Evolutionary conservation across 2,329 filamentous ascomycete species (phyloP).

Genomic region (Microascus cirrosus): DNA sequence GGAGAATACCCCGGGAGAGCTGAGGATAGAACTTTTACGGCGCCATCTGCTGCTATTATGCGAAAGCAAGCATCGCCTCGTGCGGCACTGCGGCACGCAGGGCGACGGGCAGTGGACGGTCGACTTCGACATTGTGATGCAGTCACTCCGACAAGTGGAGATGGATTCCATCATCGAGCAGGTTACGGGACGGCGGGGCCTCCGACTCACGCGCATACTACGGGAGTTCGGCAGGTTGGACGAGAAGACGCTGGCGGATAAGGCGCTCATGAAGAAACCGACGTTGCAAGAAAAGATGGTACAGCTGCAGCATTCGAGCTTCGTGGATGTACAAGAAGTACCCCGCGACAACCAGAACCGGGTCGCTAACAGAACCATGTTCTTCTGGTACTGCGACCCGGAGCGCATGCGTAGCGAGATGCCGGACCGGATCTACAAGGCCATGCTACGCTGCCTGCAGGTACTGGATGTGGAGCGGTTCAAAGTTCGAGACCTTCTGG

Average conservation of each 20-base stretch:
- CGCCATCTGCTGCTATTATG: constrained; percentile 64
- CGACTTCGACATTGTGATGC: constrained; percentile 64
- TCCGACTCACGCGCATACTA: constrained; percentile 77
- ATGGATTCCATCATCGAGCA: constrained; percentile 73
- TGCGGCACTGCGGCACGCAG: constrained; percentile 52
- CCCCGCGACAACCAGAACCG: constrained; percentile 70
- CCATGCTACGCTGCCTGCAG: constrained; percentile 77
- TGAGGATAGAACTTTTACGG: constrained; percentile 36
- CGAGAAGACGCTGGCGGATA: constrained; percentile 73
- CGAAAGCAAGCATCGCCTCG: constrained; percentile 57
- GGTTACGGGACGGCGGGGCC: constrained; percentile 62
- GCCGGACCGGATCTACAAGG: constrained; percentile 76
- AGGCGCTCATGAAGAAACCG: constrained; percentile 73
- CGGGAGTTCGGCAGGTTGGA: constrained; percentile 86
- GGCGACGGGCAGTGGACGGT: constrained; percentile 70
- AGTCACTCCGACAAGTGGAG: constrained; percentile 62
- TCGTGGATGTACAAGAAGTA: constrained; percentile 88
- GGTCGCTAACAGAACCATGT: constrained; percentile 72
- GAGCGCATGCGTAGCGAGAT: constrained; percentile 60
- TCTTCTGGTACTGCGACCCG: constrained; percentile 83
- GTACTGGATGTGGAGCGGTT: constrained; percentile 66
- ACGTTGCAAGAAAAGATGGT: constrained; percentile 79
- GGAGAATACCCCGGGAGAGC: constrained; percentile 32
- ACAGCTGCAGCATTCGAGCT: constrained; percentile 74
- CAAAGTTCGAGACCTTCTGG: constrained; percentile 60